Evolutionary conservation across 441 rosid species (phyloP), one percentile per base, ranked within the genome.

Genomic region (Erodium trifolium): DNA sequence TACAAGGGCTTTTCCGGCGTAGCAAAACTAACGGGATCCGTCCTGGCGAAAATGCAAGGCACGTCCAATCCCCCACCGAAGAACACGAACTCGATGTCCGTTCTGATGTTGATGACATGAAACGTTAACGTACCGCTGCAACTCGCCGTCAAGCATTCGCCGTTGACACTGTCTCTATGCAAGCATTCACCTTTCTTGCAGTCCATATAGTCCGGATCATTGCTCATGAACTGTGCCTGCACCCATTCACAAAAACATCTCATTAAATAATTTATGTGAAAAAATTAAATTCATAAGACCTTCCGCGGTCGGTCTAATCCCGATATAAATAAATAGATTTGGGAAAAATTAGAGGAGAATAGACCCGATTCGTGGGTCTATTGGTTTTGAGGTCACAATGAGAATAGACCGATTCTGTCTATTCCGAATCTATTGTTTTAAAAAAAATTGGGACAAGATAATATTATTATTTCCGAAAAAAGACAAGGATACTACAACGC

Each of bases 81-180:
- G 18, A 88, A 69, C 18, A 86, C 87, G 68, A 88, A 88, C 23
- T 81, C 81, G 19, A 88, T 79, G 78, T 85, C 81, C 0, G 87
- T 85, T 75, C 91, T 81, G 71, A 86, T 75, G 80, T 88, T 88
- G 9, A 88, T 18, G 1, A 86, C 88, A 69, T 88, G 89, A 71
- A 88, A 88, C 0, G 63, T 65, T 27, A 86, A 1, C 10, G 87
- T 67, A 11, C 73, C 88, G n/a, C 79, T 72, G 71, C 89, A 86
- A 16, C 82, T 79, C 1, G 66, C 29, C 16, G 71, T 70, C 0
- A 6, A 67, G 45, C 92, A 85, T 8, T 27, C 13, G 0, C 79
- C 85, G 5, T 72, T n/a, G n/a, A n/a, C 68, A 8, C 41, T 37
- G 17, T 69, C 68, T 60, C 74, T 73, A 70, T 76, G 43, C 59